phyloP scores from a whole-genome alignment of 2,329 filamentous ascomycete species.

The Colletotrichum melonis region DNA sequence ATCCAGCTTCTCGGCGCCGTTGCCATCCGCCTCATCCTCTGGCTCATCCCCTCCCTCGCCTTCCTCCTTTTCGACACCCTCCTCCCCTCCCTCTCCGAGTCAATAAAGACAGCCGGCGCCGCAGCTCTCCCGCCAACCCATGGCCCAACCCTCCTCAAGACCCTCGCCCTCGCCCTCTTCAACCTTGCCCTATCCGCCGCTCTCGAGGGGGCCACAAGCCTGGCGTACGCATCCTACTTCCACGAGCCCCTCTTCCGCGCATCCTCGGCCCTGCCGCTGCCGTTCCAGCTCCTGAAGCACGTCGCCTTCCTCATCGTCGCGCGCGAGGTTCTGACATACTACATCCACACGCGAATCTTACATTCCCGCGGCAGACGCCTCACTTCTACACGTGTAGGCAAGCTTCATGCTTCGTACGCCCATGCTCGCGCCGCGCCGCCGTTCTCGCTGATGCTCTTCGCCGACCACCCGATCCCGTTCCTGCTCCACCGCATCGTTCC shows the following conservation, averaged over 20 bases:
- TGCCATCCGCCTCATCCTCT: constrained; percentile 75
- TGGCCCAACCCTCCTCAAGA: constrained; percentile 45
- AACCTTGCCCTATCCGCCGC: constrained; percentile 59
- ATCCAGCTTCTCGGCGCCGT: constrained; percentile 81
- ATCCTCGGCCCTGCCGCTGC: constrained; percentile 60
- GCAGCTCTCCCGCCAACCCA: constrained; percentile 58
- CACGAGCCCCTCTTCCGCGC: constrained; percentile 58
- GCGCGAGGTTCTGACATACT: constrained; percentile 75
- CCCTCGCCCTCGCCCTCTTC: constrained; percentile 54
- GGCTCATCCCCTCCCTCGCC: constrained; percentile 76
- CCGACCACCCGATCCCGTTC: constrained; percentile 76
- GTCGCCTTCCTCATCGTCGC: constrained; percentile 54
- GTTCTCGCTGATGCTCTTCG: constrained; percentile 71
- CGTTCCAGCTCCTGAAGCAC: constrained; percentile 65
- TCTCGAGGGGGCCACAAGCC: constrained; percentile 55
- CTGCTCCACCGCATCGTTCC: constrained; percentile 73
- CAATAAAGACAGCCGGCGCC: constrained; percentile 74
- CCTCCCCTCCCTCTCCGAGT: constrained; percentile 75
- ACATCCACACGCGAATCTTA: constrained; percentile 77
- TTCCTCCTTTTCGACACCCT: constrained; percentile 80
- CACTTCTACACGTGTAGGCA: constrained; percentile 47
- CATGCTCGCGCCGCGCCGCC: constrained; percentile 67
- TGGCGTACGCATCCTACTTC: constrained; percentile 49
- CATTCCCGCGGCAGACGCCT: constrained; percentile 57
- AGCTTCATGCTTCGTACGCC: constrained; percentile 56